Evolutionary conservation across 2,329 filamentous ascomycete species (phyloP), one percentile per base, ranked within the genome.

Genomic region (Rhynchosporium secalis): DNA sequence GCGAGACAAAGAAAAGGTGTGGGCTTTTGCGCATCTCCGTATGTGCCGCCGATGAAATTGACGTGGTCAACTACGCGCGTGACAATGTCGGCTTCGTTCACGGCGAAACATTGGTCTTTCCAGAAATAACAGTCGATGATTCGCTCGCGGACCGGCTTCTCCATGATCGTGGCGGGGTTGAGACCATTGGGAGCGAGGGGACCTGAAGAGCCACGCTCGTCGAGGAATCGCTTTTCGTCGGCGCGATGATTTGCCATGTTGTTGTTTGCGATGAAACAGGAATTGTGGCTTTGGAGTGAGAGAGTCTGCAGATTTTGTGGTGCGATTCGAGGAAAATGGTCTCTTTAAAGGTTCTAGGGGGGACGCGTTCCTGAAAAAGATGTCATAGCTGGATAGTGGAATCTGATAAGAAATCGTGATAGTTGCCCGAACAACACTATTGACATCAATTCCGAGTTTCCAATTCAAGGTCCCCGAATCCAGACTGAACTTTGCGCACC

Each of bases 71-170:
- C 90, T 0, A 96, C 93, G 67, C 95, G 91, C 78, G 97, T 91
- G 71, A 96, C 89, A 5, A 99, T 80, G 76, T 87, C 85, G 58
- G 86, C 85, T 74, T 88, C 86, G 79, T 98, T 99, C 68, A 99
- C 83, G 47, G 90, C 95, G 77, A 98, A 99, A 76, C 95, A 97
- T 79, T 97, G 93, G 78, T 98, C 95, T 77, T 97, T 97, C 90
- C 92, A 99, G 80, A 96, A 99, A 78, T 96, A 96, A 58, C 87
- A 91, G 73, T 96, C 92, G 69, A 93, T 87, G 76, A 99, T 97
- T 74, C 95, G 92, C 78, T 99, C 95, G 73, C 91, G 90, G 68
- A 97, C 92, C 46, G 92, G 90, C 76, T 96, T 96, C 77, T 98
- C 94, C 83, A 98, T 90, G 64, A 98, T 90, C 4, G 90, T 93